These are phyloP conservation scores for Cryptosporidium tyzzeri DNA, from an alignment of 169 alveolate species.

Conservation along the genomic window DNA sequence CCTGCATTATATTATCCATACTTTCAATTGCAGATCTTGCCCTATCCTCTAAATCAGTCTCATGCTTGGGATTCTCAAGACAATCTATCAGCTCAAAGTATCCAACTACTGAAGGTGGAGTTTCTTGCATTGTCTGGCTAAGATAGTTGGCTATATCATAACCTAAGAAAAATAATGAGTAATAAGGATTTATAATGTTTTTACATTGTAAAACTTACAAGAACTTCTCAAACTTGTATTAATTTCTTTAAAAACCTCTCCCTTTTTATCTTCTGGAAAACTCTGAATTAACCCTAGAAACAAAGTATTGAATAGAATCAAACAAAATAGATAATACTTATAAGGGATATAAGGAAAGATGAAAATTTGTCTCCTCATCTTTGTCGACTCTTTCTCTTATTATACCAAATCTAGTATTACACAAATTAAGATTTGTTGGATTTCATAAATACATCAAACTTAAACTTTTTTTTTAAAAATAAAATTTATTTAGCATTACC, in stretches of 20 bases:
- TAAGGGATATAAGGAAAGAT: background rate
- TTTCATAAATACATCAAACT: constrained; percentile 1
- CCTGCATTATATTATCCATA: constrained; percentile 69
- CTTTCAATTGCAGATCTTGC: constrained; percentile 53
- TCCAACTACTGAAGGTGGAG: constrained; percentile 71
- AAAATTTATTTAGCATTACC: background rate
- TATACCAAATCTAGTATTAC: background rate
- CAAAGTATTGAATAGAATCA: background rate
- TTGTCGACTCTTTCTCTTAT: background rate
- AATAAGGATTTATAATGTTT: background rate
- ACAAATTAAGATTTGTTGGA: background rate
- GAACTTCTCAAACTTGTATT: constrained; percentile 52
- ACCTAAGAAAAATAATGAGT: constrained; percentile 12
- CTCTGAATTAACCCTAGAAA: background rate
- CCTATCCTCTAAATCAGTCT: constrained; percentile 25
- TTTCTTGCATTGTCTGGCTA: constrained; percentile 70
- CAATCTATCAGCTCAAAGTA: constrained; percentile 57
- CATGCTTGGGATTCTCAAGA: constrained; percentile 52
- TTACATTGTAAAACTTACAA: constrained; percentile 26
- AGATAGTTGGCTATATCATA: constrained; percentile 62
- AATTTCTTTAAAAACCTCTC: constrained; percentile 24
- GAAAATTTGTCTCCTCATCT: background rate
- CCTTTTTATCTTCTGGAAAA: background rate
- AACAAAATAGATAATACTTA: background rate
- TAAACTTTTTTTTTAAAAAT: background rate